Percentiles rank a stretch among this genome's conserved stretches.
phyloP scores from a whole-genome alignment of 352 stramenopile genomes.

The Phytophthora gonapodyides region DNA sequence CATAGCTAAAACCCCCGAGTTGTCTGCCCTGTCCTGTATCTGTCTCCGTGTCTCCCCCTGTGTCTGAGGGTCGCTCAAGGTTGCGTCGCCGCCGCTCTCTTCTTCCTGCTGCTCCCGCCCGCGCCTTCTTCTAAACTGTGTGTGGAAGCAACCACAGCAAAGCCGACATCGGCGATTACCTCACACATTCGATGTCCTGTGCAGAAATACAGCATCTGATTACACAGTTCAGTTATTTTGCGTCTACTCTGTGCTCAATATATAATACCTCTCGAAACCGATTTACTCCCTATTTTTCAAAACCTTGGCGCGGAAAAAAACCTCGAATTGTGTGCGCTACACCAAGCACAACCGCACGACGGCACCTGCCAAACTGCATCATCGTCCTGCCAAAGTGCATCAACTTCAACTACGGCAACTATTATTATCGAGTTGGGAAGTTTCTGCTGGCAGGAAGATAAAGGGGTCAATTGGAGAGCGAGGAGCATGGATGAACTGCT shows the following conservation, averaged over 20 bases:
- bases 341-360: slow-evolving; percentile 26
- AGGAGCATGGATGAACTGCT: neutral
- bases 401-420: slow-evolving; percentile 21
- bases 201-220: too few species aligned
- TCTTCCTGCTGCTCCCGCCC: slow-evolving; percentile 3
- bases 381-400: slow-evolving; percentile 17
- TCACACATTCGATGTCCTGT: too few species aligned
- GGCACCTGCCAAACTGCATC: slow-evolving; percentile 6
- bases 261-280: too few species aligned
- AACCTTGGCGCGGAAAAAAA: slow-evolving; percentile 32
- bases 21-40: slow-evolving; percentile 1
- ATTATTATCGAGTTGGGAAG: slow-evolving; percentile 8
- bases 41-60: slow-evolving; percentile 1
- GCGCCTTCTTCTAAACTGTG: slow-evolving; percentile 36
- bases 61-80: neutral
- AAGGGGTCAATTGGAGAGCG: slow-evolving; percentile 8
- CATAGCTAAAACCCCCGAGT: slow-evolving; percentile 39
- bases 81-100: too few species aligned
- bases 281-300: neutral
- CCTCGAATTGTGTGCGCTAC: slow-evolving; percentile 24
- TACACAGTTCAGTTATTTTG: too few species aligned
- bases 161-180: too few species aligned
- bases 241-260: too few species aligned
- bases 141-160: too few species aligned
- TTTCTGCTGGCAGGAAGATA: neutral